phyloP scores from a whole-genome alignment of 83 land plant species.

The Picea abies region DNA sequence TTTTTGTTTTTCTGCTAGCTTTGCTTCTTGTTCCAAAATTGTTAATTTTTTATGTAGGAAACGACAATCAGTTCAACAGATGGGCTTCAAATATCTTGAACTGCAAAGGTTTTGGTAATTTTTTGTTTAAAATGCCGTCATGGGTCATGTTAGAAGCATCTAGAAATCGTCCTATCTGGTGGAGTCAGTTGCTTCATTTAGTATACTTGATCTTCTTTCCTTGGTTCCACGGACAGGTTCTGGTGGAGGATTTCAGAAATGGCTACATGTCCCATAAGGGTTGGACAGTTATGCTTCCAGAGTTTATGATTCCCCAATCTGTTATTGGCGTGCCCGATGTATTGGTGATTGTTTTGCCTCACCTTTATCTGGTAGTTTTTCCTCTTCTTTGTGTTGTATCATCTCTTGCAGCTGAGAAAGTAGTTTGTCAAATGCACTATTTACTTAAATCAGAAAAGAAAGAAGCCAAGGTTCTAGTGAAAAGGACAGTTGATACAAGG shows the following conservation, averaged over 20 bases:
- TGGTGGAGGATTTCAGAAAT: conserved; percentile 41
- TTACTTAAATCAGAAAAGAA: conserved; percentile 44
- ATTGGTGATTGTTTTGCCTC: conserved; percentile 77
- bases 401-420: conserved; percentile 59
- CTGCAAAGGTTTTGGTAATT: conserved; percentile 16
- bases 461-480: conserved; percentile 38
- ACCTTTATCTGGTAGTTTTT: conserved; percentile 59
- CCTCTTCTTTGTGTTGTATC: conserved; percentile 44
- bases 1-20: conserved; percentile 23
- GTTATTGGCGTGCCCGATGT: conserved; percentile 74
- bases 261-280: conserved; percentile 71
- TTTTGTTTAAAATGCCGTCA: conserved; percentile 11
- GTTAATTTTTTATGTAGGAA: conserved; percentile 27
- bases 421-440: conserved; percentile 28
- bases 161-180: conserved; percentile 43
- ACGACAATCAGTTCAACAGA: neutral
- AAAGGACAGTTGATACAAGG: neutral
- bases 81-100: neutral
- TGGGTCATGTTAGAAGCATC: conserved; percentile 60
- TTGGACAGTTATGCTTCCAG: conserved; percentile 47
- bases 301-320: neutral
- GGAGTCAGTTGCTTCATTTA: conserved; percentile 39
- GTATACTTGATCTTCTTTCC: conserved; percentile 60
- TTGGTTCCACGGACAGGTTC: conserved; percentile 71
- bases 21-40: conserved; percentile 57